These are phyloP conservation scores for Candida broadrunensis DNA, from an alignment of 805 yeast genomes.

Conservation along the genomic window DNA sequence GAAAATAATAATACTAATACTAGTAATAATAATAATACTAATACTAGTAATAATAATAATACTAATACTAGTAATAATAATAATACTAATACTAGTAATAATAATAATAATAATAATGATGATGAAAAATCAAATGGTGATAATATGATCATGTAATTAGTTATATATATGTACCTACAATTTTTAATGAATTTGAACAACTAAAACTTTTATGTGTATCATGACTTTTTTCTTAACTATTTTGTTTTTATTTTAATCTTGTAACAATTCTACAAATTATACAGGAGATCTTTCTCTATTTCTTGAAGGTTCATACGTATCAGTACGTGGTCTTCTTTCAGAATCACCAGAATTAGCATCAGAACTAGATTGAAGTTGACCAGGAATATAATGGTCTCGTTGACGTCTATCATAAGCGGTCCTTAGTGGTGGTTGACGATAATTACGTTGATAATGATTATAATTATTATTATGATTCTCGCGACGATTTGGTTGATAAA, in stretches of 20 bases:
- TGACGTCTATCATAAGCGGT: slow-evolving; percentile 2
- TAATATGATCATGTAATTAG: too few species aligned
- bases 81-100: too few species aligned
- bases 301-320: slow-evolving; percentile 9
- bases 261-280: not conserved
- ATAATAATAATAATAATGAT: not conserved
- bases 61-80: too few species aligned
- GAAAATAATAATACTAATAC: too few species aligned
- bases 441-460: slow-evolving; percentile 4
- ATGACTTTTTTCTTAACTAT: too few species aligned
- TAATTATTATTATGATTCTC: slow-evolving; percentile 6
- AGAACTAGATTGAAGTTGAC: not conserved
- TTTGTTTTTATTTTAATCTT: too few species aligned
- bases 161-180: too few species aligned
- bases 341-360: slow-evolving; percentile 7
- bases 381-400: not conserved
- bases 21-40: not conserved
- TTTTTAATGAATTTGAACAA: too few species aligned
- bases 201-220: too few species aligned
- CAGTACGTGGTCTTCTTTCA: slow-evolving; percentile 7
- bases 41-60: not conserved
- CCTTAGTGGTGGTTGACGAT: slow-evolving; percentile 6
- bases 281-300: slow-evolving; percentile 5
- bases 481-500: not conserved
- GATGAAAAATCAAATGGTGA: not conserved